Evolutionary conservation across 202 grass and related monocot species (phyloP).

Genomic region (Schoenoplectus triqueter): DNA sequence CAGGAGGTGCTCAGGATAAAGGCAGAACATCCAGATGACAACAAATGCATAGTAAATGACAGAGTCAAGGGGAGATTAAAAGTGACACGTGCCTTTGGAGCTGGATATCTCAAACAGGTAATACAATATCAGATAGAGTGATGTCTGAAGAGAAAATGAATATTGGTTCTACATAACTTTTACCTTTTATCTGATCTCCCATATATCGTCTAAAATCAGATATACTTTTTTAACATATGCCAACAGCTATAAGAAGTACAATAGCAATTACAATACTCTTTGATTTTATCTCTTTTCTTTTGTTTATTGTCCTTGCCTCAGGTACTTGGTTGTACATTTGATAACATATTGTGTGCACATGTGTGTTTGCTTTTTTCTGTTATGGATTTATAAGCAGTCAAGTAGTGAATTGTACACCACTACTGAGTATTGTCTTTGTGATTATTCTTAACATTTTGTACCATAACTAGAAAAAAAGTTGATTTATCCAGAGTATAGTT

Average conservation of each 20-base stretch:
- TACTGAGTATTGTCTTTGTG: neutral
- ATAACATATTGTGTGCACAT: neutral
- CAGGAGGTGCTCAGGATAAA: conserved; percentile 92
- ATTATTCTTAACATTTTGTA: neutral
- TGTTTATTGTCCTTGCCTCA: neutral
- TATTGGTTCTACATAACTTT: neutral
- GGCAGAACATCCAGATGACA: conserved; percentile 81
- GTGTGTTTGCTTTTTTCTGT: neutral
- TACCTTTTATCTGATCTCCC: neutral
- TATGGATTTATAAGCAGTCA: neutral
- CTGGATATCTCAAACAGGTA: conserved; percentile 97
- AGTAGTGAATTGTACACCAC: neutral
- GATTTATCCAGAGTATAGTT: neutral
- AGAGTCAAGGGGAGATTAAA: conserved; percentile 92
- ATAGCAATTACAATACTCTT: neutral
- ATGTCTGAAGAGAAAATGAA: neutral
- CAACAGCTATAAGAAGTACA: neutral
- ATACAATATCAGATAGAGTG: neutral
- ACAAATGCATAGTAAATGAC: conserved; percentile 85
- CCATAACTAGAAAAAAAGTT: neutral
- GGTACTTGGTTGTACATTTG: neutral
- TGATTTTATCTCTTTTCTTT: neutral
- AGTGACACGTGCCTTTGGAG: conserved; percentile 91
- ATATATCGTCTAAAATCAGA: neutral
- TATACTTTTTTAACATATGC: neutral